These are phyloP conservation scores for Metarhizium brunneum DNA, from an alignment of 2,329 filamentous ascomycete genomes.

Conservation along the genomic window DNA sequence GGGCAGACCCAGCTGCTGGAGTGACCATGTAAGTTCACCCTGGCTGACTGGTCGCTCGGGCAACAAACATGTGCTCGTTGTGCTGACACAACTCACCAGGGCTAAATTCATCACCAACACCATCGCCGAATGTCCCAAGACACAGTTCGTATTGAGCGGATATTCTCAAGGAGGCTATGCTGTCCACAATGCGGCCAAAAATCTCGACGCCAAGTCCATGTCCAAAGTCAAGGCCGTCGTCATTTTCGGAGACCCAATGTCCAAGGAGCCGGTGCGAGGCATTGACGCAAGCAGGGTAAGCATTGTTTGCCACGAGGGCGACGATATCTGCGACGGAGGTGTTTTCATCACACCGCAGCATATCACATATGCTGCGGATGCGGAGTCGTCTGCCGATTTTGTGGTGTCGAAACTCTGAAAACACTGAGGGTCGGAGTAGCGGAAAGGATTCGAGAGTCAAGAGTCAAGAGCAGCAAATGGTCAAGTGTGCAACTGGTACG, in stretches of 20 bases:
- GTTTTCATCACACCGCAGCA: slow-evolving; percentile 16
- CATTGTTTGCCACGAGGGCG: slow-evolving; percentile 17
- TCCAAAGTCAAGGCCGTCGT: slow-evolving; percentile 19
- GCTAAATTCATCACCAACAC: slow-evolving; percentile 22
- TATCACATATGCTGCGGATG: slow-evolving; percentile 18
- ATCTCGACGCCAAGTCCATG: slow-evolving; percentile 13
- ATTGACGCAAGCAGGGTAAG: slow-evolving; percentile 12
- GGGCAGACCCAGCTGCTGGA: slow-evolving; percentile 11
- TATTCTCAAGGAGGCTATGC: slow-evolving; percentile 20
- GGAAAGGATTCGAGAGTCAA: too few relatives aligned
- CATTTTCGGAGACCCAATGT: slow-evolving; percentile 21
- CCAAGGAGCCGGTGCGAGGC: slow-evolving; percentile 13
- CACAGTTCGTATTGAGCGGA: slow-evolving; percentile 17
- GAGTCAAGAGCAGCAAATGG: too few relatives aligned
- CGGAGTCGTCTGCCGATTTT: slow-evolving; percentile 14
- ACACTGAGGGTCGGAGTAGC: too few relatives aligned
- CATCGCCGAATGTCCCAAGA: slow-evolving; percentile 15
- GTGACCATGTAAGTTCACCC: slow-evolving; percentile 13
- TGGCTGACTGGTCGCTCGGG: background rate
- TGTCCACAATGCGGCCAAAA: slow-evolving; percentile 16
- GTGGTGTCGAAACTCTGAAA: slow-evolving; percentile 8
- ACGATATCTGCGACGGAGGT: slow-evolving; percentile 20
- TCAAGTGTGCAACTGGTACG: background rate
- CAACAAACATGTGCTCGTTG: background rate
- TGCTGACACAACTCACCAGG: slow-evolving; percentile 14